These are phyloP conservation scores for Salix koriyanagi DNA, from an alignment of 345 rosid genomes.

Conservation along the genomic window DNA sequence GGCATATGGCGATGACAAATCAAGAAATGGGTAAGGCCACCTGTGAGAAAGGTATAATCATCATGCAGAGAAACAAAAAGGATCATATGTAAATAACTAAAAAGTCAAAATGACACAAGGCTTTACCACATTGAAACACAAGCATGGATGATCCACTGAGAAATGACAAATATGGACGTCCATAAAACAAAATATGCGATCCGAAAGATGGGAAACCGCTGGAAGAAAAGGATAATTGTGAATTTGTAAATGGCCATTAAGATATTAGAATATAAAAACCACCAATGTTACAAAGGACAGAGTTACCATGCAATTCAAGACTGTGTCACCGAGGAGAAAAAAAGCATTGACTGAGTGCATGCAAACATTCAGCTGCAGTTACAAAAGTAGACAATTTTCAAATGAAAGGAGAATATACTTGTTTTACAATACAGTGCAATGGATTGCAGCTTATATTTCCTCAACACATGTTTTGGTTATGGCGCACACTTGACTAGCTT, in stretches of 20 bases:
- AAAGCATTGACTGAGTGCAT: slow-evolving; percentile 82
- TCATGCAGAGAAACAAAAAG: slow-evolving; percentile 4
- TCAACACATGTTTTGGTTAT: background rate
- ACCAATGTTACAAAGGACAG: background rate
- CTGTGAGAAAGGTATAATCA: slow-evolving; percentile 29
- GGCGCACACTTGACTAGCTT: background rate
- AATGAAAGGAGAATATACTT: background rate
- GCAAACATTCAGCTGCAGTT: slow-evolving; percentile 59
- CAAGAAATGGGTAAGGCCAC: slow-evolving; percentile 97
- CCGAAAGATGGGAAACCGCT: slow-evolving; percentile 84
- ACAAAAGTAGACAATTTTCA: slow-evolving; percentile 10
- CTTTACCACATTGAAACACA: slow-evolving; percentile 66
- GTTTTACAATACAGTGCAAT: too few species aligned
- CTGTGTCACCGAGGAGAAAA: slow-evolving; percentile 71
- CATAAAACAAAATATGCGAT: slow-evolving; percentile 67
- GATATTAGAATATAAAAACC: background rate
- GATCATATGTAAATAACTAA: background rate
- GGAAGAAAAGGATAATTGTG: slow-evolving; percentile 21
- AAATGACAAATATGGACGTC: slow-evolving; percentile 63
- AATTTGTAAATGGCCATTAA: background rate
- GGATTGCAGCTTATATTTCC: too few species aligned
- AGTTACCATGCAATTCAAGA: slow-evolving; percentile 72
- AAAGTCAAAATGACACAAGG: background rate
- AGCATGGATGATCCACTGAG: slow-evolving; percentile 93
- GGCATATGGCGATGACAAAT: slow-evolving; percentile 63